These are phyloP conservation scores for Stropharia rugosoannulata DNA, from an alignment of 768 basidiomycete species.

Conservation along the genomic window DNA sequence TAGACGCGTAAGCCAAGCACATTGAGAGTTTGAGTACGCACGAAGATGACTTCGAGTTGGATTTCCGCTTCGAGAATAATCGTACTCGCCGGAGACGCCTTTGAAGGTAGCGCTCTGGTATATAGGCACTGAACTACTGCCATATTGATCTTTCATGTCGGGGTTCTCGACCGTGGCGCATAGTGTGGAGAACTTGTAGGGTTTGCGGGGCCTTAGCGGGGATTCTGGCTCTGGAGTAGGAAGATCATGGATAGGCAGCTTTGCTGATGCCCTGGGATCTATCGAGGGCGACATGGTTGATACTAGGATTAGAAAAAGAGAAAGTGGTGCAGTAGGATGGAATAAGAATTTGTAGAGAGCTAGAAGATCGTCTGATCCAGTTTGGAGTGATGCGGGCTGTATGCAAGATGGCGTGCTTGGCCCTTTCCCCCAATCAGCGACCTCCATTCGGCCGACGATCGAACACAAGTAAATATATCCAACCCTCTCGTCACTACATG, in stretches of 20 bases:
- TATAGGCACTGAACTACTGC: constrained; percentile 92
- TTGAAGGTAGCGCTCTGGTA: constrained; percentile 99
- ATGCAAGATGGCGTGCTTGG: constrained; percentile 29
- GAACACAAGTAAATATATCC: constrained; percentile 16
- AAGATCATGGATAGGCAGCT: constrained; percentile 47
- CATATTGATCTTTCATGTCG: constrained; percentile 91
- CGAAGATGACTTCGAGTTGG: constrained; percentile 95
- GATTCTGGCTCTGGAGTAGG: constrained; percentile 85
- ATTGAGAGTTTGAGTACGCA: constrained; percentile 30
- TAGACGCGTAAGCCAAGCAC: background rate
- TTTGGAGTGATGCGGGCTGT: constrained; percentile 1
- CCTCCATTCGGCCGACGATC: constrained; percentile 8
- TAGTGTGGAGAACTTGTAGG: constrained; percentile 86
- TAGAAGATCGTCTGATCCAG: background rate
- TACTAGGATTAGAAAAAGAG: background rate
- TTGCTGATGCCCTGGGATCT: constrained; percentile 32
- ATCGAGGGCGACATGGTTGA: constrained; percentile 34
- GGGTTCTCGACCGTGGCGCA: constrained; percentile 94
- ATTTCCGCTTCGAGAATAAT: constrained; percentile 95
- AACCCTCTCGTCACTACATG: constrained; percentile 28
- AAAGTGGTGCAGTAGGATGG: background rate
- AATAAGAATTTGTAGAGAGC: background rate
- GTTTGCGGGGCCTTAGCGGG: constrained; percentile 63
- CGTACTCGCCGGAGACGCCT: constrained; percentile 85
- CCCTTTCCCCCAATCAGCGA: constrained; percentile 4